Base-by-base conservation (phyloP, 306 rosid species). In the Styphnolobium japonicum region DNA sequence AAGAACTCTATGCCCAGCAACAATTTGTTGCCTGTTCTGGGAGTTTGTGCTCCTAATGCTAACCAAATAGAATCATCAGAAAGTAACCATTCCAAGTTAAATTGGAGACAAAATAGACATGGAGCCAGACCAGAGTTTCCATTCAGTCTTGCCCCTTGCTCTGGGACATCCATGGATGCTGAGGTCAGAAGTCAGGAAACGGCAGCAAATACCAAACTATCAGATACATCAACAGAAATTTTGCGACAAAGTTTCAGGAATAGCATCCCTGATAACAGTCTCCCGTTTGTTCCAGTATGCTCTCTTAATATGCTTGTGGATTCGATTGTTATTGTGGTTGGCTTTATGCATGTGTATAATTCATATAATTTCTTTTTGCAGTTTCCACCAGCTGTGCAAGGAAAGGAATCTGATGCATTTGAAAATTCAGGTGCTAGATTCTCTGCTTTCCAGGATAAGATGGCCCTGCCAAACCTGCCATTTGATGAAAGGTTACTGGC, bases 11-110 rank as follows among this genome's bases (percentile, higher is more conserved):
- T 82, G 55, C 82, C 87, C 52, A 21, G 87, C 52, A 85, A 78
- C 73, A 85, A 91, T 84, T 80, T 95, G 68, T 87, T 91, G 58
- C 99, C 99, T 8, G 97, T 93, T 81, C 87, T 96, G 36, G 99
- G 99, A 79, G 97, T 96, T 0, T 90, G 96, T 90, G 99, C 98
- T 82, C 96, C 98, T 62, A 90, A 87, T 88, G 91, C 92, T 70
- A 89, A 80, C 82, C 93, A 89, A 77, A 62, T 79, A 12, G 97
- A 90, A 62, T 74, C 96, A 18, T 84, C 91, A 39, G 90, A 88
- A 75, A 82, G 85, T 77, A 93, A 81, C 67, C 60, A 79, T 80
- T 87, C 96, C 0, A 91, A 90, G 81, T 83, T 90, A 57, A 89
- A 89, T 75, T 88, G 93, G 76, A 91, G 92, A 75, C 89, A 86